These are phyloP conservation scores for Suhomyces choctaworum DNA, from an alignment of 1,139 yeast species.

Conservation along the genomic window DNA sequence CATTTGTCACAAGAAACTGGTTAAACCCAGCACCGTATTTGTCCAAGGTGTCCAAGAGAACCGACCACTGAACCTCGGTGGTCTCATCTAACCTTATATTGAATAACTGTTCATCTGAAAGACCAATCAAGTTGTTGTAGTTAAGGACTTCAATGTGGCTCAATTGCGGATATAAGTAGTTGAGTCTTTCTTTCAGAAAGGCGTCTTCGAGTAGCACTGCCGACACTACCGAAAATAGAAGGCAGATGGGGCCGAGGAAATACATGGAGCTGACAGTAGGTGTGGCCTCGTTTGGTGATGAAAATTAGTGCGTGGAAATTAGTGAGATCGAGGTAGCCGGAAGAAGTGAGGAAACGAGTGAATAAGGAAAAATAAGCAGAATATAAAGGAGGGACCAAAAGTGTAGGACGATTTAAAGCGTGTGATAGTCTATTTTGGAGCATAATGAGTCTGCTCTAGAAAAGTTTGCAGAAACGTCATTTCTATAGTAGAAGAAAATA, in stretches of 20 bases:
- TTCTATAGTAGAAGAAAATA: too few species aligned
- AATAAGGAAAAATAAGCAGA: too few species aligned
- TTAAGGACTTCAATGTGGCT: slow-evolving; percentile 18
- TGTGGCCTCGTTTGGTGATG: too few species aligned
- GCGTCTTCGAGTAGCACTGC: slow-evolving; percentile 40
- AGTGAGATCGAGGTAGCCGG: too few species aligned
- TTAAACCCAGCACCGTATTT: slow-evolving; percentile 10
- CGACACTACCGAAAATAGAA: slow-evolving; percentile 9
- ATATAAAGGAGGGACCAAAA: too few species aligned
- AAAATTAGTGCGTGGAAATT: too few species aligned
- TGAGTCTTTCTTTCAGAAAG: slow-evolving; percentile 36
- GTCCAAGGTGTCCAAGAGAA: slow-evolving; percentile 19
- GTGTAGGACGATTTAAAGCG: too few species aligned
- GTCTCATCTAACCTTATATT: slow-evolving; percentile 19
- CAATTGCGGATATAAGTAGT: slow-evolving; percentile 22
- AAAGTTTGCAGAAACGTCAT: too few species aligned
- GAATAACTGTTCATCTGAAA: slow-evolving; percentile 30
- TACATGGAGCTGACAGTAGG: too few species aligned
- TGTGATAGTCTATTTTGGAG: too few species aligned
- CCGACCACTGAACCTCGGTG: slow-evolving; percentile 18
- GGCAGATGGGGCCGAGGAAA: slow-evolving; percentile 2
- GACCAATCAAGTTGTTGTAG: slow-evolving; percentile 27
- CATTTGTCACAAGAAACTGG: slow-evolving; percentile 12
- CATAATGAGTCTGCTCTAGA: too few species aligned
- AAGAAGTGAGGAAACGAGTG: too few species aligned